Base-by-base conservation (phyloP, 1,139 yeast species). In the Nematodospora anomalae region DNA sequence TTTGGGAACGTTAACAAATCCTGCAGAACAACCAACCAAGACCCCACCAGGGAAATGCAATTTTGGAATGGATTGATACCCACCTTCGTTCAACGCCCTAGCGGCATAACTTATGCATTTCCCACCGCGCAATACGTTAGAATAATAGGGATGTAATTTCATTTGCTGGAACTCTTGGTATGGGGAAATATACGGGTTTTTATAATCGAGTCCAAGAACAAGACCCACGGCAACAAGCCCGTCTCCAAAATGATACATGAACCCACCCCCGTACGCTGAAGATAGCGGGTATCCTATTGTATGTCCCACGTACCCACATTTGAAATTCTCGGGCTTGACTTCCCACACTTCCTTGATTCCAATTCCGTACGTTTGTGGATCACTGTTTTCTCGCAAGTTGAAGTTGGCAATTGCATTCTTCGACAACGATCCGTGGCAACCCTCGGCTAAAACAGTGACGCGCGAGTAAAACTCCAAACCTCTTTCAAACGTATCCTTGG, bases 291-390 rank as follows among this genome's bases (percentile, higher is more conserved):
- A 88, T 2, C 98, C 98, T 72, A 92, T 66, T 1, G 94, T 71
- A 57, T 92, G 98, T 1, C 84, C 80, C n/a, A 87, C 92, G 44
- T 67, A 79, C 0, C 98, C 98, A 48, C 75, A 74, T 40, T 79
- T 72, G 65, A 87, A 90, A 45, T 86, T 85, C 37, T 80, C 87
- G 9, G 92, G 89, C 26, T 74, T 70, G n/a, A 92, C 96, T 59
- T 90, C 92, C 98, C 98, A 92, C 5, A 92, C 94, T 61, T 92
- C 98, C 60, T 92, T 92, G 42, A 92, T 76, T 22, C 98, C 98
- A 26, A 92, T 60, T 10, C 98, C 98, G 59, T 92, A 92, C 0
- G 97, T 89, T 64, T 92, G 98, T 4, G 84, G 81, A 43, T 82
- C 80, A 23, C 74, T 64, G 35, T 80, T 74, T 36, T 74, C 72